Conservation (phyloP, 2,329 filamentous ascomycete genomes). For the Colletotrichum musae region DNA sequence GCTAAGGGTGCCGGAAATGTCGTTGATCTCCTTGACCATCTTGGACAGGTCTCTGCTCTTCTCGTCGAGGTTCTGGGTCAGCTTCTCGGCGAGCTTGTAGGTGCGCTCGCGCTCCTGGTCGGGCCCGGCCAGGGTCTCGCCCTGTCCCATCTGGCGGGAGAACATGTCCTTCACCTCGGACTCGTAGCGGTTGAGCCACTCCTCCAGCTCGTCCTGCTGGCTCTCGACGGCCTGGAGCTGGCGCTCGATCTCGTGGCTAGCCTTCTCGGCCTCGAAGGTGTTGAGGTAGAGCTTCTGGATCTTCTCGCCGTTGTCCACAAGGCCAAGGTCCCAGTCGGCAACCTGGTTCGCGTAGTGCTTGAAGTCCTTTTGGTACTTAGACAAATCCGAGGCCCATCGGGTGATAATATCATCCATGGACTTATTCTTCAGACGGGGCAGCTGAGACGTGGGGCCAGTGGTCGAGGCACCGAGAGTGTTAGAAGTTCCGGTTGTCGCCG, state of each 20-base stretch:
- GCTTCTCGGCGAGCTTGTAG: constrained; percentile 94
- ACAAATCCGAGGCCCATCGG: constrained; percentile 93
- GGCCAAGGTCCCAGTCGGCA: constrained; percentile 89
- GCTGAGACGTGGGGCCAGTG: constrained; percentile 83
- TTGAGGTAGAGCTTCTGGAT: constrained; percentile 93
- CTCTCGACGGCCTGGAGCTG: constrained; percentile 91
- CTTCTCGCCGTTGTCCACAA: constrained; percentile 95
- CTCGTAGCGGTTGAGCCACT: constrained; percentile 93
- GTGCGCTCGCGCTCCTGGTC: constrained; percentile 97
- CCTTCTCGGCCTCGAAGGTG: constrained; percentile 93
- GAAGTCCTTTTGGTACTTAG: constrained; percentile 98
- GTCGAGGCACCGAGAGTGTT: constrained; percentile 79
- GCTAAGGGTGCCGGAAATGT: constrained; percentile 88
- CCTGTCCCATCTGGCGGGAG: constrained; percentile 80
- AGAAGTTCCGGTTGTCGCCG: constrained; percentile 45
- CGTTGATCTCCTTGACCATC: constrained; percentile 99
- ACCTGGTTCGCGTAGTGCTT: constrained; percentile 90
- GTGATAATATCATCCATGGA: constrained; percentile 99
- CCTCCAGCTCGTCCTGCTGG: constrained; percentile 91
- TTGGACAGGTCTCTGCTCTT: constrained; percentile 93
- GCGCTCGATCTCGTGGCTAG: constrained; percentile 93
- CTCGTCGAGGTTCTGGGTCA: constrained; percentile 90
- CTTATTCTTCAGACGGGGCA: constrained; percentile 96
- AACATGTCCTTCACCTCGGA: constrained; percentile 92
- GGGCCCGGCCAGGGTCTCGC: constrained; percentile 84